phyloP scores from a whole-genome alignment of 768 basidiomycete genomes.

The Lactarius psammicola region DNA sequence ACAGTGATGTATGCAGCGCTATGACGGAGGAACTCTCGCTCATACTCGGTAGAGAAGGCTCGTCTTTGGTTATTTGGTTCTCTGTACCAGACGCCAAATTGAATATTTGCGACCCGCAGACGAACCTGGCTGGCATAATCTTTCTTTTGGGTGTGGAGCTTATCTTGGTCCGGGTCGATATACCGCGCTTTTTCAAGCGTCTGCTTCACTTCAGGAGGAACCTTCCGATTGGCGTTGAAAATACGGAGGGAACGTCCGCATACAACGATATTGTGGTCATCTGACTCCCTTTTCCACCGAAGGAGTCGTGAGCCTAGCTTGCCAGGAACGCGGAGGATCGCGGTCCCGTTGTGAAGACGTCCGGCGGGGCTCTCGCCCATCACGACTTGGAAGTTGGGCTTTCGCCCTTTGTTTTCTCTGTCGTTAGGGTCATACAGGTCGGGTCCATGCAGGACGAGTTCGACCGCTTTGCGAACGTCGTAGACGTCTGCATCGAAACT shows the following conservation, averaged over 20 bases:
- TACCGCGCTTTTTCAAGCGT: constrained; percentile 37
- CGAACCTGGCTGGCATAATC: constrained; percentile 42
- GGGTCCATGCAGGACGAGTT: constrained; percentile 54
- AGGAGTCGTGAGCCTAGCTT: constrained; percentile 48
- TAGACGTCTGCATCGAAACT: constrained; percentile 46
- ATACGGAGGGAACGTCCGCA: constrained; percentile 30
- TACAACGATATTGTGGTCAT: constrained; percentile 32
- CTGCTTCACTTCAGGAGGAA: constrained; percentile 15
- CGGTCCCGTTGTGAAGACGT: constrained; percentile 56
- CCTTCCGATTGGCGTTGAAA: constrained; percentile 10
- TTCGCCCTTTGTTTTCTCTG: constrained; percentile 31
- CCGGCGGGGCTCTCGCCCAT: constrained; percentile 52
- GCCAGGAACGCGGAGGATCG: constrained; percentile 36
- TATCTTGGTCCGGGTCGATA: constrained; percentile 35
- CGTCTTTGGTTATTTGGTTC: constrained; percentile 29
- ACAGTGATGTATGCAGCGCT: constrained; percentile 57
- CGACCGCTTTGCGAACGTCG: constrained; percentile 57
- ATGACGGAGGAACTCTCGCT: constrained; percentile 45
- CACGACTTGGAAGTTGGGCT: constrained; percentile 59
- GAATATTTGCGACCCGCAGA: constrained; percentile 58
- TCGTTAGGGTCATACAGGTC: constrained; percentile 41
- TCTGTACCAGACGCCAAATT: constrained; percentile 63
- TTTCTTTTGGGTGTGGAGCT: constrained; percentile 28
- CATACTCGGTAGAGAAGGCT: constrained; percentile 69
- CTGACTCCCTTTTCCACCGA: constrained; percentile 39